Conservation (phyloP, 345 rosid genomes). For the Brassica nigra region DNA sequence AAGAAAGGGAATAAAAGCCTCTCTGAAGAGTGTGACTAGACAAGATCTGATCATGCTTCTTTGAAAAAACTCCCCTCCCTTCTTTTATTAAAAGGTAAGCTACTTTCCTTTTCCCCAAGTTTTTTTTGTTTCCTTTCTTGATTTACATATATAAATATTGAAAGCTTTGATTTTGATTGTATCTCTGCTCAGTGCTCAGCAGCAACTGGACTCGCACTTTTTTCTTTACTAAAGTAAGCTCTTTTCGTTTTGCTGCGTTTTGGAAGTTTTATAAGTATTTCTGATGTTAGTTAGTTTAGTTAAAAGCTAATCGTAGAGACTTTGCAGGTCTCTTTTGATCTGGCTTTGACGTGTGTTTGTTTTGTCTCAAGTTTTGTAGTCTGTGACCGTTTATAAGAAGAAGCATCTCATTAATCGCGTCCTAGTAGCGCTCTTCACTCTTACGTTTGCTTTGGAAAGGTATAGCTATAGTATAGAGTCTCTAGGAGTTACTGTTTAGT, state of each 20-base stretch:
- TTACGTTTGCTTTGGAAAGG: constrained; percentile 11
- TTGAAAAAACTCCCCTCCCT: neutral
- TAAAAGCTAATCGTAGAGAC: neutral
- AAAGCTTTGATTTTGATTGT: constrained; percentile 12
- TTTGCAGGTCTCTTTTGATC: constrained; percentile 19
- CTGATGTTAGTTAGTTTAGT: neutral
- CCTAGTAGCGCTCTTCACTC: constrained; percentile 1
- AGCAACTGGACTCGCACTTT: constrained; percentile 6
- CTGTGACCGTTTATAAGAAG: constrained; percentile 15
- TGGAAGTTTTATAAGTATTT: neutral
- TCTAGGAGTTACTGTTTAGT: neutral
- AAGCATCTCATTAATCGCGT: constrained; percentile 1
- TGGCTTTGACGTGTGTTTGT: constrained; percentile 24
- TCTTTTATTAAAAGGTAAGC: constrained; percentile 15
- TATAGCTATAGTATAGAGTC: neutral
- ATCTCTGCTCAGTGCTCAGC: constrained; percentile 1
- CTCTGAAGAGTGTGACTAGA: constrained; percentile 27
- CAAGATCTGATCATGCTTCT: constrained; percentile 38
- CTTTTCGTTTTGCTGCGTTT: neutral
- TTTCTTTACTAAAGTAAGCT: neutral
- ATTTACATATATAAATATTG: constrained; percentile 12
- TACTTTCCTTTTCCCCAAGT: constrained; percentile 40
- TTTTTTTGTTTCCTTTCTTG: neutral
- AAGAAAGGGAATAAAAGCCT: neutral
- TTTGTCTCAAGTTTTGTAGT: constrained; percentile 15